These are phyloP conservation scores for Chamaecrista fasciculata DNA, from an alignment of 306 rosid species.

Conservation along the genomic window DNA sequence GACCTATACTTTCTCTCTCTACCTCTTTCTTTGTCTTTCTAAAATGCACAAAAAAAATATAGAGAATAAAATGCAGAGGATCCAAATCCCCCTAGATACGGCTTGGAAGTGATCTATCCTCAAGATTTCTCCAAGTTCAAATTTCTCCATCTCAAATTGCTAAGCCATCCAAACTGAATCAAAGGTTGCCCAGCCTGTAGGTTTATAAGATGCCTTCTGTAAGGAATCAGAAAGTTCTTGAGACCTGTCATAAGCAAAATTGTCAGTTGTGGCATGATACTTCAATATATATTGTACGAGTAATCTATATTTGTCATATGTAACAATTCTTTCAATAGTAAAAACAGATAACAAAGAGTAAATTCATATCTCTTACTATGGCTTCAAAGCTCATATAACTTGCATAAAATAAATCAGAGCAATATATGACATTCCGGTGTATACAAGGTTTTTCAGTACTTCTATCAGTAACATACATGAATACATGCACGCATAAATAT, in stretches of 20 bases:
- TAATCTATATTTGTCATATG: background rate
- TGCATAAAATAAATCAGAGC: too few species aligned
- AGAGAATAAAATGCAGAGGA: too few species aligned
- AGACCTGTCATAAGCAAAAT: constrained; percentile 53
- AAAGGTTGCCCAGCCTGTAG: constrained; percentile 48
- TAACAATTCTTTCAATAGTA: background rate
- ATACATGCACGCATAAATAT: too few species aligned
- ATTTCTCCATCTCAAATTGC: constrained; percentile 64
- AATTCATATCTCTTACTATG: background rate
- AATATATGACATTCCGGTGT: background rate
- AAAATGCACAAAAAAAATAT: too few species aligned
- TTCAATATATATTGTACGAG: background rate
- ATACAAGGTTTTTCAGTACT: too few species aligned
- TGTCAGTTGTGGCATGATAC: constrained; percentile 6
- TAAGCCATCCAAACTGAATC: constrained; percentile 81
- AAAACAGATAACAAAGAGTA: background rate
- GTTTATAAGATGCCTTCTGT: constrained; percentile 58
- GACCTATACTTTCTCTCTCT: too few species aligned
- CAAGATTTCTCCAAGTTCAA: constrained; percentile 45
- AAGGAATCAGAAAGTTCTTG: constrained; percentile 74
- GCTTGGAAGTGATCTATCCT: background rate
- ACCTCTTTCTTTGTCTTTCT: too few species aligned
- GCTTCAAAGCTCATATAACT: background rate
- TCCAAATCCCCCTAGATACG: too few species aligned
- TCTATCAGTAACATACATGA: too few species aligned